Percentiles rank a stretch among this genome's conserved stretches.
These are phyloP conservation scores for Rhynchosporium agropyri DNA, from an alignment of 2,329 filamentous ascomycete species.

Conservation along the genomic window DNA sequence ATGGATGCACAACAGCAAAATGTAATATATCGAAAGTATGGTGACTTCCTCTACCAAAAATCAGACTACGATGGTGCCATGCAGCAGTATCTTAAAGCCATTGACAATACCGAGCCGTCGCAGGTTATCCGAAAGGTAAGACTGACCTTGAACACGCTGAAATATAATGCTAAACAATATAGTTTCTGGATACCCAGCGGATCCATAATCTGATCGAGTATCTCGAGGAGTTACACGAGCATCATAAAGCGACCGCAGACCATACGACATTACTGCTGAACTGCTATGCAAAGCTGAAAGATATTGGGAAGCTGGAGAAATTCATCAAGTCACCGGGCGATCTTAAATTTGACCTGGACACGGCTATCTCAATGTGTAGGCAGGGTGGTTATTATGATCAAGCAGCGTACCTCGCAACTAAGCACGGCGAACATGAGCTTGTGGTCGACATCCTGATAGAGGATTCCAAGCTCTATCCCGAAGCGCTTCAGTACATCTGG, in stretches of 20 bases:
- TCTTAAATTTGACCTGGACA: conserved; percentile 94
- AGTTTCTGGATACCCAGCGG: conserved; percentile 94
- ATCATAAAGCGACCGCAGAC: conserved; percentile 88
- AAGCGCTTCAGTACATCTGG: conserved; percentile 91
- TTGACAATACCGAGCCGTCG: conserved; percentile 93
- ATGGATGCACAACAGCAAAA: conserved; percentile 83
- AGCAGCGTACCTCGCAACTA: conserved; percentile 90
- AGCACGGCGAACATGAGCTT: conserved; percentile 89
- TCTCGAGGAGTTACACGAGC: conserved; percentile 92
- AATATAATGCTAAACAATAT: conserved; percentile 38
- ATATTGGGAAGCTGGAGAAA: conserved; percentile 91
- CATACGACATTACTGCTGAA: conserved; percentile 94
- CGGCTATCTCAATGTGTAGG: conserved; percentile 94
- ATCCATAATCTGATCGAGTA: conserved; percentile 98
- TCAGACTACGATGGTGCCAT: conserved; percentile 98
- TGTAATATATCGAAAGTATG: conserved; percentile 89
- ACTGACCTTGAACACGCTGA: not conserved
- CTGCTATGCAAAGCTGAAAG: conserved; percentile 97
- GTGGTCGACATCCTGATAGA: conserved; percentile 96
- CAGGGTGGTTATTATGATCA: conserved; percentile 97
- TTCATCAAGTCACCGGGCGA: conserved; percentile 97
- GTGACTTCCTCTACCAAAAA: conserved; percentile 92
- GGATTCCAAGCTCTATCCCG: conserved; percentile 86
- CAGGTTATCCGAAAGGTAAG: conserved; percentile 88
- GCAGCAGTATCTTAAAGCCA: conserved; percentile 95